Base-by-base conservation (phyloP, 116 monocot species). In the Posidonia oceanica region DNA sequence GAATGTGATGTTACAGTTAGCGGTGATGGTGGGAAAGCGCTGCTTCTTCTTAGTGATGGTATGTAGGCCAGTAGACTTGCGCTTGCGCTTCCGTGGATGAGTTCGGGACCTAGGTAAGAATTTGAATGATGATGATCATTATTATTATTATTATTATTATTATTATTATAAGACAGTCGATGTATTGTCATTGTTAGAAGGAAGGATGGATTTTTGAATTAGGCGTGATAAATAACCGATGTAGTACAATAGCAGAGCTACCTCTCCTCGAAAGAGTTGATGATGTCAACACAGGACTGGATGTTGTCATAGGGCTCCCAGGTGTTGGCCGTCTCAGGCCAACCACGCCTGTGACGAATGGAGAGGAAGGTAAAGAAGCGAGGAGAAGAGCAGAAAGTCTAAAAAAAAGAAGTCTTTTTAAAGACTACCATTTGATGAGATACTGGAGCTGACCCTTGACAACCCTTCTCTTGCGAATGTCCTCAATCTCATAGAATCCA, bases 401-500 rank as follows among this genome's bases (percentile, higher is more conserved):
- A 20, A 62, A 60, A 64, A 20, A 15, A 64, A 67, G 15, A 13
- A 59, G 14, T 75, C 55, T 36, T 5, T 21, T 63, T 7, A 0
- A 76, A 56, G 61, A 20, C 69, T 58, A 89, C 93, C 94, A 94
- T 80, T 94, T 94, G 80, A 94, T 87, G 71, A 94, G 87, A 59
- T 87, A 94, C 54, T 94, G 94, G 70, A 83, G 59, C 60, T 94
- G 82, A 23, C 90, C 90, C 85, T 90, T 94, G 69, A 86, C 90
- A 16, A 85, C 41, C 63, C 94, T 79, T 72, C 80, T 87, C 83
- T 78, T 87, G 41, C 94, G 77, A 56, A 94, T 89, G 65, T 81
- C 87, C 64, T 94, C 94, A 74, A 94, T 94, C 82, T 94, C 94
- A 62, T 83, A 94, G 80, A 87, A 94, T 2, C 87, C 94, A 5